These are phyloP conservation scores for Zanthoxylum bungeanum DNA, from an alignment of 345 rosid species.

Conservation along the genomic window DNA sequence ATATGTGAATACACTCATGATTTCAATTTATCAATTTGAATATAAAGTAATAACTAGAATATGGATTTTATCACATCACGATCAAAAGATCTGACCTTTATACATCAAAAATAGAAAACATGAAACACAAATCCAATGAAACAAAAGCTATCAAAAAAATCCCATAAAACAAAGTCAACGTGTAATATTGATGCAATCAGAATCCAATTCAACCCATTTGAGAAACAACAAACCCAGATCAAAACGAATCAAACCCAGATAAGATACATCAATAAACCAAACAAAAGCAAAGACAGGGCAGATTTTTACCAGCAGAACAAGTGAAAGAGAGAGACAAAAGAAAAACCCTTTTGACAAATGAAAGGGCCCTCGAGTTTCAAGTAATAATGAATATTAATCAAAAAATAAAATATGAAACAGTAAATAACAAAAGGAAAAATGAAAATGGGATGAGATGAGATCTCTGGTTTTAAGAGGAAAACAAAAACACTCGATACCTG, in stretches of 20 bases:
- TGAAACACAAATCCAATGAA: not conserved
- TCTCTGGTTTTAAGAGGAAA: not conserved
- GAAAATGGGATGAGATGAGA: not conserved
- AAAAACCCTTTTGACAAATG: conserved; percentile 24
- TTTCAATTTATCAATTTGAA: not conserved
- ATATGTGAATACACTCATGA: not conserved
- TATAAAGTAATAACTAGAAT: not conserved
- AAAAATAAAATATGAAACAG: not conserved
- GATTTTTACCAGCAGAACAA: conserved; percentile 10
- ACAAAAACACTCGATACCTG: not conserved
- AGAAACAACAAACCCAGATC: not conserved
- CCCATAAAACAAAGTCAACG: not conserved
- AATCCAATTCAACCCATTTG: not conserved
- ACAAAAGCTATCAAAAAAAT: not conserved
- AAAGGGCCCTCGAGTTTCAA: conserved; percentile 20
- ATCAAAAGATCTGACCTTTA: not conserved
- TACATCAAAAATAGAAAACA: not conserved
- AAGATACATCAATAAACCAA: not conserved
- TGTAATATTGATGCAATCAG: not conserved
- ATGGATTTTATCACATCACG: not conserved
- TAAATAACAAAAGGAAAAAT: not conserved
- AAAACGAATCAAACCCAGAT: conserved; percentile 1
- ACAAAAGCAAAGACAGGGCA: not conserved
- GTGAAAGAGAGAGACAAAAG: not conserved
- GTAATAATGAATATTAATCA: not conserved